Base-by-base conservation (phyloP, 2,329 filamentous ascomycete species). In the Arthrobotrys conoides region DNA sequence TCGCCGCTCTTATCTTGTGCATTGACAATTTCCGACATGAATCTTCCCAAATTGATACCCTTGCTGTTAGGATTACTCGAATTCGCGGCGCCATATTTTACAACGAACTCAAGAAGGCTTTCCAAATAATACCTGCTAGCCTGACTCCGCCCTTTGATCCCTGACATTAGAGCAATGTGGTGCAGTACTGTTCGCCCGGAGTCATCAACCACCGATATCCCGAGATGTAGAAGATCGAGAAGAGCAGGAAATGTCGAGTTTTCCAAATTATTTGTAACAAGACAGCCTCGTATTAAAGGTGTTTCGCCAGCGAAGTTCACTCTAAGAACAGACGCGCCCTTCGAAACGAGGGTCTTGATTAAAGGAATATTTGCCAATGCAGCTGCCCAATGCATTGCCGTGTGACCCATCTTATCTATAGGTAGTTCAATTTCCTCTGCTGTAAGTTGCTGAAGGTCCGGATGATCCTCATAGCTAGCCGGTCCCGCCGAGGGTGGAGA, bases 1-100 rank as follows among this genome's bases (percentile, higher is more conserved):
- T 99, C 97, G 0, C 96, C 96, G 38, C 92, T 92, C 82, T 94
- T 94, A 84, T 99, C 96, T 82, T 95, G 92, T 0, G 94, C 92
- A 82, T 99, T 98, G 77, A 99, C 95, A 84, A 99, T 96, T 83
- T 98, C 94, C 61, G 92, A 93, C 89, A 99, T 96, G 85, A 99
- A 99, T 44, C 93, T 91, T 33, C 93, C 94, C 67, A 99, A 88
- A 24, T 92, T 93, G 85, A 98, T 96, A 80, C 89, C 93, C 69
- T 89, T 92, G 49, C 85, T 85, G 12, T 80, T 84, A 79, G 68
- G 82, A 82, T 38, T 83, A 81, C 78, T 80, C 83, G 55, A 83
- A 84, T 38, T 83, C 81, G 61, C 84, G 83, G 59, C 84, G 59
- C 92, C 92, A 83, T 96, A 93, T 41, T 94, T 91, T 1, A 98